phyloP scores from a whole-genome alignment of 148 eudicot genomes.

The Cornus florida region DNA sequence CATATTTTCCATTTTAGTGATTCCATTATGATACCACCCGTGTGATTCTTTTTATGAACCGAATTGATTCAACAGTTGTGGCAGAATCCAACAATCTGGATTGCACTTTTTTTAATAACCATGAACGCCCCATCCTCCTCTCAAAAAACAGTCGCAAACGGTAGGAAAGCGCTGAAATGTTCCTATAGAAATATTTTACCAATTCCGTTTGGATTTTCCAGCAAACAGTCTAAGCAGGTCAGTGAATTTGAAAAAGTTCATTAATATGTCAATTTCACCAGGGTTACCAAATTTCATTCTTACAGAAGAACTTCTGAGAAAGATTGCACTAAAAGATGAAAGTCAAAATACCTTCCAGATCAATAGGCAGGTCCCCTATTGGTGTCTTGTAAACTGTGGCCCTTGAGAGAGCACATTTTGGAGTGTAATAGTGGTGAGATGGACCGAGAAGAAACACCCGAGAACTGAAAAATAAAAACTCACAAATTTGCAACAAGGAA shows the following conservation, averaged over 20 bases:
- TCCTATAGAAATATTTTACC: not conserved
- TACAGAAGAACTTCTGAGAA: not conserved
- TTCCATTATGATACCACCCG: too few species aligned
- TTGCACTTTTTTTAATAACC: too few species aligned
- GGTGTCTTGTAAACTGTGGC: constrained; percentile 93
- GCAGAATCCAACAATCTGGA: too few species aligned
- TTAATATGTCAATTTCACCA: not conserved
- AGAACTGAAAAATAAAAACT: constrained; percentile 42
- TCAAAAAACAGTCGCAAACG: not conserved
- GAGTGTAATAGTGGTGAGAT: constrained; percentile 94
- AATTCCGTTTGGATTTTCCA: not conserved
- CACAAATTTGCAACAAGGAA: not conserved
- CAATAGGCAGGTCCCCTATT: constrained; percentile 83
- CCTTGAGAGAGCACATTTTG: constrained; percentile 87
- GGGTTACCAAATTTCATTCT: not conserved
- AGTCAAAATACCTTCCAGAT: constrained; percentile 66
- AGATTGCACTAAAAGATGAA: not conserved
- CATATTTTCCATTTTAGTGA: too few species aligned
- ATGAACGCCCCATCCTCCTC: too few species aligned
- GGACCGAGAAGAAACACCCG: constrained; percentile 95
- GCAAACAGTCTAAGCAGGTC: not conserved
- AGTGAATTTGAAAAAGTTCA: not conserved
- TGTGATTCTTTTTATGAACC: too few species aligned
- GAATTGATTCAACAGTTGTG: too few species aligned
- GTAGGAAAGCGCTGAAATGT: not conserved